These are phyloP conservation scores for Neonectria punicea DNA, from an alignment of 2,329 filamentous ascomycete species.

Conservation along the genomic window DNA sequence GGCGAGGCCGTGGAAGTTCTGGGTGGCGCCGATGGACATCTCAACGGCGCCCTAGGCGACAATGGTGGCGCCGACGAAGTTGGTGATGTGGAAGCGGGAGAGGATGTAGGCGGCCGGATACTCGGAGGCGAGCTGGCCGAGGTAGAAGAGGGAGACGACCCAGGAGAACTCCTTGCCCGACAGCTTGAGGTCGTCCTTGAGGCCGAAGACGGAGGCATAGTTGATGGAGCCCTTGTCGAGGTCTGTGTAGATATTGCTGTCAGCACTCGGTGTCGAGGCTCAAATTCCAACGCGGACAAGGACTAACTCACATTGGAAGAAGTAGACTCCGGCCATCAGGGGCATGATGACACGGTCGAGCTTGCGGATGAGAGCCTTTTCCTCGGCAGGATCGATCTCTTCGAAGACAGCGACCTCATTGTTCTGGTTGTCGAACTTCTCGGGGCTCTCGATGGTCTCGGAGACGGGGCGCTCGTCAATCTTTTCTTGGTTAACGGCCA, in stretches of 20 bases:
- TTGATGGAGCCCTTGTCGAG: constrained; percentile 35
- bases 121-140: constrained; percentile 32
- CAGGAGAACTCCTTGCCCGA: constrained; percentile 24
- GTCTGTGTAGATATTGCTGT: constrained; percentile 12
- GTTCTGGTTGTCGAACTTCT: constrained; percentile 18
- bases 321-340: constrained; percentile 33
- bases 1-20: constrained; percentile 39
- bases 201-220: constrained; percentile 32
- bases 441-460: constrained; percentile 8
- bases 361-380: constrained; percentile 29
- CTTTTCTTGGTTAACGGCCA: constrained; percentile 18
- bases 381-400: constrained; percentile 31
- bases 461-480: background rate
- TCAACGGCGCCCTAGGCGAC: constrained; percentile 44
- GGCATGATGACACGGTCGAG: constrained; percentile 32
- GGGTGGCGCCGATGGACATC: constrained; percentile 36
- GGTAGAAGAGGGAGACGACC: constrained; percentile 32
- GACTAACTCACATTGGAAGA: constrained; percentile 32
- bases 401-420: constrained; percentile 29
- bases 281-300: background rate
- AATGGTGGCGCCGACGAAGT: constrained; percentile 32
- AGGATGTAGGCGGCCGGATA: constrained; percentile 31
- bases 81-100: constrained; percentile 30
- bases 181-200: constrained; percentile 27
- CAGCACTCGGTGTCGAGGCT: background rate